Conservation (phyloP, 2,329 filamentous ascomycete species). For the Dryadomyces sulphureus region DNA sequence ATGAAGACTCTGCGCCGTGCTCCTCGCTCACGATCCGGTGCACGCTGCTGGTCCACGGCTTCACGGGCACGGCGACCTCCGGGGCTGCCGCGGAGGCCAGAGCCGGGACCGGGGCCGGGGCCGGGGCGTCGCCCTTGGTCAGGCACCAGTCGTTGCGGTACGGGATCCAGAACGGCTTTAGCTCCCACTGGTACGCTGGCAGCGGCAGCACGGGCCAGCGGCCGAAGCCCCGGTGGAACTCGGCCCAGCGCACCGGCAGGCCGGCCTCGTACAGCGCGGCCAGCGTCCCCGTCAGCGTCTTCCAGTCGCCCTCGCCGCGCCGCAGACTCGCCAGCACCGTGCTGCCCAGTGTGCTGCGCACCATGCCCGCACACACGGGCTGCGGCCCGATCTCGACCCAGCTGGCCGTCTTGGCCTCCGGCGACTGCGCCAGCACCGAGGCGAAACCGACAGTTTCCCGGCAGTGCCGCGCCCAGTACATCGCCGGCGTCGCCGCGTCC, state of each 20-base stretch:
- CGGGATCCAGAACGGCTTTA: slow-evolving; percentile 59
- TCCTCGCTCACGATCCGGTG: too few species aligned
- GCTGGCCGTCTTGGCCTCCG: not conserved
- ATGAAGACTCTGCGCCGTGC: too few species aligned
- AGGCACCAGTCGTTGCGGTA: slow-evolving; percentile 46
- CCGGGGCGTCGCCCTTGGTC: slow-evolving; percentile 38
- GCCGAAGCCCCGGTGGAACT: slow-evolving; percentile 47
- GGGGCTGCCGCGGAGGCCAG: too few species aligned
- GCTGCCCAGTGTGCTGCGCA: not conserved
- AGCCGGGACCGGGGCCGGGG: not conserved
- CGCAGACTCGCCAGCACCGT: slow-evolving; percentile 21
- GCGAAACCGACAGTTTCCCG: not conserved
- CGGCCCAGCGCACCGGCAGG: not conserved
- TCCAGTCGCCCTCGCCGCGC: slow-evolving; percentile 40
- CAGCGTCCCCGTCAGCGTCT: slow-evolving; percentile 35
- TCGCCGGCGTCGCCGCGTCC: not conserved
- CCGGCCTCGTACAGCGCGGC: slow-evolving; percentile 12
- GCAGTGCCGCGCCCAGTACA: not conserved
- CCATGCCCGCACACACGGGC: not conserved
- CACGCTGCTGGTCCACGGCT: too few species aligned
- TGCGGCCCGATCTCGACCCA: not conserved
- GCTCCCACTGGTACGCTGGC: slow-evolving; percentile 53
- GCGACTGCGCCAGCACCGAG: not conserved
- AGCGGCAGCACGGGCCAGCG: slow-evolving; percentile 51
- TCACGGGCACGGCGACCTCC: too few species aligned